phyloP scores from a whole-genome alignment of 768 basidiomycete species.

The Lactarius quietus region DNA sequence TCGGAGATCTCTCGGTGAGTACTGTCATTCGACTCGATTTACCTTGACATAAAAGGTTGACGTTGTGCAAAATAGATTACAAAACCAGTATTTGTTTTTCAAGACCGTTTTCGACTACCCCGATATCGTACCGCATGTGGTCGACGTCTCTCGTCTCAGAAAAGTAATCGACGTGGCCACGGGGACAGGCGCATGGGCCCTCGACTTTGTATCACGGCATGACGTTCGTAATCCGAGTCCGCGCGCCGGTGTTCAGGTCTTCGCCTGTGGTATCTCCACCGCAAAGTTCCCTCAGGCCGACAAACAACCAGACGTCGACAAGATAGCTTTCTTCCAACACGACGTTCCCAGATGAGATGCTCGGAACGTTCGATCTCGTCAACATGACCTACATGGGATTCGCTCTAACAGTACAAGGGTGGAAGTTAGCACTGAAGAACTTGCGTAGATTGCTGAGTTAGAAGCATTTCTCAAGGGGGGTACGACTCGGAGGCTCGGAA shows the following conservation, averaged over 20 bases:
- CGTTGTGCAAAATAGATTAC: neutral
- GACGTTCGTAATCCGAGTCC: neutral
- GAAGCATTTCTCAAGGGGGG: neutral
- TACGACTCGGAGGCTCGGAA: neutral
- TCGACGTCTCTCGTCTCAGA: neutral
- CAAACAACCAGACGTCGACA: too few species aligned
- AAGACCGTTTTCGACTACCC: conserved; percentile 3
- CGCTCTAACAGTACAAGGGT: conserved; percentile 1
- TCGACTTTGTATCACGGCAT: conserved; percentile 3
- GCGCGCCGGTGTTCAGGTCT: conserved; percentile 9
- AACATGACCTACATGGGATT: neutral
- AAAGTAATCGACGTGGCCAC: conserved; percentile 3
- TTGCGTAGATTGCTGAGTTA: neutral
- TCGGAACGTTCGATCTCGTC: conserved; percentile 10
- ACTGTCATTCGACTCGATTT: neutral
- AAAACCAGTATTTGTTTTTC: neutral
- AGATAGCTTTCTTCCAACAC: conserved; percentile 1
- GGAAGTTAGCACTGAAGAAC: conserved; percentile 4
- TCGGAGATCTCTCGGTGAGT: neutral
- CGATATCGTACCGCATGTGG: neutral
- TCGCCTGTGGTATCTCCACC: conserved; percentile 9
- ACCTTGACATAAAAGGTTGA: neutral
- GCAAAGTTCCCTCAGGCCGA: neutral
- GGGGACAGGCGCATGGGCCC: conserved; percentile 10
- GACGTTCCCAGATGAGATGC: conserved; percentile 8